Evolutionary conservation across 2,329 filamentous ascomycete species (phyloP).

Genomic region (Parastagonospora avenae): DNA sequence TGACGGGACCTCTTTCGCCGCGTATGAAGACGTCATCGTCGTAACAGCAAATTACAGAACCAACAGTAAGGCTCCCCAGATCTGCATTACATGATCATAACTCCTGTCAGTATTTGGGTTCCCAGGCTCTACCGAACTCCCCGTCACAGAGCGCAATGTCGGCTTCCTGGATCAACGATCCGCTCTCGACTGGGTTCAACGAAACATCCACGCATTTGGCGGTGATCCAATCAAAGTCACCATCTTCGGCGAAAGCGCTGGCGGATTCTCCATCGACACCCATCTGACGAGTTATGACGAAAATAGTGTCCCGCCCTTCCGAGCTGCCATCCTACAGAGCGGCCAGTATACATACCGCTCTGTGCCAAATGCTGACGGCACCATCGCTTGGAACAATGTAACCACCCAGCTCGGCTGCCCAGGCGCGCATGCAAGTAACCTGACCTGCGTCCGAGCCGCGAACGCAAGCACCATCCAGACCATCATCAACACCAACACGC

Average conservation of each 20-base stretch:
- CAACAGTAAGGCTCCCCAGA: slow-evolving; percentile 21
- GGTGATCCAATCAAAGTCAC: slow-evolving; percentile 58
- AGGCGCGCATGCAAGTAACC: slow-evolving; percentile 14
- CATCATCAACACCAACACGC: slow-evolving; percentile 21
- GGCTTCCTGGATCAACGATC: slow-evolving; percentile 63
- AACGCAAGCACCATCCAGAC: slow-evolving; percentile 22
- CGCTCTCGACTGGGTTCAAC: slow-evolving; percentile 60
- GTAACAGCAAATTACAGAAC: slow-evolving; percentile 38
- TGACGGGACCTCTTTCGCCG: slow-evolving; percentile 35
- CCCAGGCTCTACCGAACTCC: slow-evolving; percentile 26
- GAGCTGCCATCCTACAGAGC: slow-evolving; percentile 36
- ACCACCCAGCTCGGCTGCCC: slow-evolving; percentile 28
- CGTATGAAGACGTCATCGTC: slow-evolving; percentile 36
- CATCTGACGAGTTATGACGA: slow-evolving; percentile 33
- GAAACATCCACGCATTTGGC: slow-evolving; percentile 56
- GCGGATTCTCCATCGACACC: slow-evolving; percentile 29
- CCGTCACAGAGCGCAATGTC: slow-evolving; percentile 47
- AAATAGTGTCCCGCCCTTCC: slow-evolving; percentile 29
- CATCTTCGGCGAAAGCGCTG: slow-evolving; percentile 45
- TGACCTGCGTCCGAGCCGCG: slow-evolving; percentile 29
- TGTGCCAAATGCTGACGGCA: slow-evolving; percentile 8
- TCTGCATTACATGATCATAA: background rate
- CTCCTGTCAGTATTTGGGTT: slow-evolving; percentile 33
- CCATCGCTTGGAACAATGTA: slow-evolving; percentile 28
- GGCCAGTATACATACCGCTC: slow-evolving; percentile 30